Evolutionary conservation across 129 eudicot species (phyloP), one percentile per base, ranked within the genome.

Genomic region (Calendula officinalis): DNA sequence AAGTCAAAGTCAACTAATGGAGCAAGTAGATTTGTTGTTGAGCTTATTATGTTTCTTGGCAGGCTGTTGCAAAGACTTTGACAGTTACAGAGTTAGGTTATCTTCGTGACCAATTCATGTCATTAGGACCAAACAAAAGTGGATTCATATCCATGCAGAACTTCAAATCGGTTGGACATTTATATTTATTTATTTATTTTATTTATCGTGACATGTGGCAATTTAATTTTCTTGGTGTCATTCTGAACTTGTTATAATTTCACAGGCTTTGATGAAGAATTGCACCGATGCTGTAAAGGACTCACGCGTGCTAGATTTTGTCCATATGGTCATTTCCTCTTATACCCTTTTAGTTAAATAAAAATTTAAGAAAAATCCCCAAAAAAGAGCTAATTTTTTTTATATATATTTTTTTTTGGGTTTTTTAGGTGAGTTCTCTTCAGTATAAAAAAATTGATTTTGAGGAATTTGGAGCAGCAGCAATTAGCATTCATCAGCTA

Each of bases 51-150:
- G 38, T 35, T 33, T 34, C 60, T 30, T 54, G 43, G 70, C 87
- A 89, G 96, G 94, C 96, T 75, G 74, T 89, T 75, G 94, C 94
- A 13, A 89, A 75, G 67, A 82, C 94, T 48, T 62, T 89, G 75
- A 70, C 90, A 14, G 67, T 83, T 49, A 70, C 89, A 6, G 94
- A 89, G 71, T 71, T 89, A 61, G 80, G 80, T 10, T 85, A 89
- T 80, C 78, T 89, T 8, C 78, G 84, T 32, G 96, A 85, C 35
- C 96, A 89, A 48, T 89, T 85, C 63, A 68, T 82, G 44, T 40
- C 79, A 27, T 64, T 89, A 56, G 86, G 87, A 16, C 96, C 96
- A 22, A 89, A 70, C 71, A 89, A 85, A 75, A 82, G 77, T 16
- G 96, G 96, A 61, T 80, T 66, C 76, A 52, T 89, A 69, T 77